Base-by-base conservation (phyloP, 2,329 filamentous ascomycete genomes). In the Colletotrichum costaricense region DNA sequence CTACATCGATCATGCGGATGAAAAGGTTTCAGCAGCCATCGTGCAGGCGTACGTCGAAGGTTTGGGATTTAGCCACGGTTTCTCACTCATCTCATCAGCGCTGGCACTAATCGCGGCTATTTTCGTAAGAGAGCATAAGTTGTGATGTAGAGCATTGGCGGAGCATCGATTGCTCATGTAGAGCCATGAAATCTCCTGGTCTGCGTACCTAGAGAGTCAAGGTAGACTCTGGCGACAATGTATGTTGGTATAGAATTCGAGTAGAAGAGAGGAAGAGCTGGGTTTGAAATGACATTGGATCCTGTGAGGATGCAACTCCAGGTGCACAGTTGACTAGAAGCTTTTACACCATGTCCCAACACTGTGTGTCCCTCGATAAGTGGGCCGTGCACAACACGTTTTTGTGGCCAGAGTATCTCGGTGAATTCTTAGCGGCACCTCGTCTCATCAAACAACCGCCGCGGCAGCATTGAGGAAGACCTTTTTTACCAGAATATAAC, bases 1-100 rank as follows among this genome's bases (percentile, higher is more conserved):
- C 14, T 83, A 80, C 24, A 76, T 83, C 14, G 76, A 79, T 22
- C 74, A 78, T 8, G 71, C 78, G 1, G 77, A 76, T 2, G 78
- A 76, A 1, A 63, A 66, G 1, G 62, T 82, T 2, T 74, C 79
- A 5, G 60, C 78, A 22, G 81, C 79, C 4, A 75, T 83, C 7
- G 77, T 81, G 1, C 76, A 74, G 16, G 78, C 81, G 3, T 83
- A 83, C 67, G 78, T 83, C 2, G 77, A 81, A 33, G 81, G 81
- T 0, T 52, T 83, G 30, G 80, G 79, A 73, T 82, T 78, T 73
- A 82, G 78, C 55, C 82, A 83, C 54, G 75, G 78, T 0, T 75
- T 82, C 7, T 83, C 81, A 9, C 77, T 83, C 8, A 30, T 77
- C 1, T 79, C 77, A 33, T 79, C 81, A 0, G 56, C 74, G 24